These are phyloP conservation scores for Collybiopsis luxurians DNA, from an alignment of 768 basidiomycete species.

Conservation along the genomic window DNA sequence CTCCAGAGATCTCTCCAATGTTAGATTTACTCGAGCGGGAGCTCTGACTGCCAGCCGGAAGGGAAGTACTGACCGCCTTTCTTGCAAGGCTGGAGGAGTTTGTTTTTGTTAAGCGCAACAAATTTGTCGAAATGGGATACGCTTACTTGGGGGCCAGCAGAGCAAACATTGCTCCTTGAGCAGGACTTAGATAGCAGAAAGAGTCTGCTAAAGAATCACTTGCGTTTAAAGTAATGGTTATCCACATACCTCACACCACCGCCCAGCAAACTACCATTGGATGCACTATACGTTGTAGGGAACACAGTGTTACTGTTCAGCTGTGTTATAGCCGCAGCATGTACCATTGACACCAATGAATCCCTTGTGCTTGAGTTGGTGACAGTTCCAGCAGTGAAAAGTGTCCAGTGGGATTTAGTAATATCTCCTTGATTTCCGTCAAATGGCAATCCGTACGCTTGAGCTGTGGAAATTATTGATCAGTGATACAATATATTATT, in stretches of 20 bases:
- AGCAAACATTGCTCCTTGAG: conserved; percentile 31
- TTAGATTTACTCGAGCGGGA: background rate
- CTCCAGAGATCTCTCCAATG: conserved; percentile 4
- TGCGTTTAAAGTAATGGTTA: no score
- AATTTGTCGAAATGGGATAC: background rate
- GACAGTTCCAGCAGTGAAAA: conserved; percentile 46
- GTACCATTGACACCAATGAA: conserved; percentile 29
- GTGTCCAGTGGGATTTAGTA: conserved; percentile 40
- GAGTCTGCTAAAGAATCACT: no score
- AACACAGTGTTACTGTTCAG: conserved; percentile 16
- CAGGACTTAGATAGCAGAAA: conserved; percentile 18
- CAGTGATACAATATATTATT: no score
- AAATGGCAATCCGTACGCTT: background rate
- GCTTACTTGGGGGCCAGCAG: conserved; percentile 17
- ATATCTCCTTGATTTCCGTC: background rate
- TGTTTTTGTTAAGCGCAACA: no score
- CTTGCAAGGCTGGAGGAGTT: background rate
- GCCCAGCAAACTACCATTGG: conserved; percentile 13
- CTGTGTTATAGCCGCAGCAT: conserved; percentile 18
- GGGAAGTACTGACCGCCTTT: background rate
- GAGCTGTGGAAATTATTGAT: no score
- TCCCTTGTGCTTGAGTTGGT: conserved; percentile 31
- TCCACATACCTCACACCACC: conserved; percentile 18
- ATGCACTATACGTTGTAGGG: conserved; percentile 22
- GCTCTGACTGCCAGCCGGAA: background rate